Evolutionary conservation across 192 early-diverging fungal genomes (phyloP).

Genomic region (Backusella australiensis): DNA sequence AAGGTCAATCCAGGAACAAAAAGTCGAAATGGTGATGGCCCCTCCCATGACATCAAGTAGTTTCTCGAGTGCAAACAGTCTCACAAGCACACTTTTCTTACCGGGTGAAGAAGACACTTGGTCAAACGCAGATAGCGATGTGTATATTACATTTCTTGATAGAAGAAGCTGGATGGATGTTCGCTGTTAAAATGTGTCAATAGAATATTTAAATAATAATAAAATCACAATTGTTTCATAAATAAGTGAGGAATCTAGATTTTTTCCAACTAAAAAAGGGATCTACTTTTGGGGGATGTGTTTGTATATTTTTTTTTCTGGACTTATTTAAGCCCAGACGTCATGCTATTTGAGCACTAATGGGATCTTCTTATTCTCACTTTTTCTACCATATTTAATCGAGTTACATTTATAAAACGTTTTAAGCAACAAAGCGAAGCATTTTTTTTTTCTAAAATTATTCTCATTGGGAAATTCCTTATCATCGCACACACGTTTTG

Average conservation of each 20-base stretch:
- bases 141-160: constrained; percentile 2
- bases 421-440: not conserved
- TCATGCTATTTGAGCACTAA: not conserved
- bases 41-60: not conserved
- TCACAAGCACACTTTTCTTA: not conserved
- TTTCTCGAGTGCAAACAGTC: not conserved
- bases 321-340: not conserved
- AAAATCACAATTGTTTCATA: not conserved
- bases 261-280: not conserved
- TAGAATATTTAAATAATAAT: not conserved
- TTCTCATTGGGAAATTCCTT: not conserved
- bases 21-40: not conserved
- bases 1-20: not conserved
- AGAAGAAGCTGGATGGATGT: not conserved
- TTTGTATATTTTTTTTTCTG: not conserved
- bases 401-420: not conserved
- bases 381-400: not conserved
- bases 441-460: not conserved
- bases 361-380: not conserved
- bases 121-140: not conserved
- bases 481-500: not conserved
- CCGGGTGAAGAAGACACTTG: not conserved
- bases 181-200: not conserved
- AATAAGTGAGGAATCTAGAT: not conserved
- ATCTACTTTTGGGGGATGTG: not conserved